Evolutionary conservation across 352 stramenopile genomes (phyloP).

Genomic region (Phytophthora uliginosa): DNA sequence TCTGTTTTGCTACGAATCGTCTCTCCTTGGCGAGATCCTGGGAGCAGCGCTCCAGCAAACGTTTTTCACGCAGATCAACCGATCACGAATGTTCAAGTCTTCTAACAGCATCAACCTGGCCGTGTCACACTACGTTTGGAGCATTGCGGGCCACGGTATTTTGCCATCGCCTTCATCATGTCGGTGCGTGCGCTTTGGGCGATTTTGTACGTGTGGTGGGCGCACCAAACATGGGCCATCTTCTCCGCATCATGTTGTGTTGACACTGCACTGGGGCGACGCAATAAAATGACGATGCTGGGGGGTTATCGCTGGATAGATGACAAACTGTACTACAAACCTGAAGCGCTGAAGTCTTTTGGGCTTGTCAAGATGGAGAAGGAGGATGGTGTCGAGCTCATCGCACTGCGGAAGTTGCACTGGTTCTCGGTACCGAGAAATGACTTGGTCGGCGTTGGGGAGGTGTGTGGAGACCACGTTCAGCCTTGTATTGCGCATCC

Average conservation of each 20-base stretch:
- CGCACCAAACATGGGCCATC: conserved; percentile 15
- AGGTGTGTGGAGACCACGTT: conserved; percentile 8
- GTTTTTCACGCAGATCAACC: conserved; percentile 30
- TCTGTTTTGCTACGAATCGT: conserved; percentile 35
- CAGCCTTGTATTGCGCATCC: conserved; percentile 13
- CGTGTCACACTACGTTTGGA: conserved; percentile 30
- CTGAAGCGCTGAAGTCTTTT: conserved; percentile 23
- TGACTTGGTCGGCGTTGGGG: conserved; percentile 22
- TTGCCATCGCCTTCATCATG: conserved; percentile 21
- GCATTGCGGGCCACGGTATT: conserved; percentile 28
- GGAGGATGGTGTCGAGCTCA: conserved; percentile 9
- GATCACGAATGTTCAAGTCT: not conserved
- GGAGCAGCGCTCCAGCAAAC: conserved; percentile 16
- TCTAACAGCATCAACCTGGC: not conserved
- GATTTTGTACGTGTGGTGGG: conserved; percentile 26
- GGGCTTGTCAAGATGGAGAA: conserved; percentile 26
- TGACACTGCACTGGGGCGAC: conserved; percentile 23
- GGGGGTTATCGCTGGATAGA: conserved; percentile 25
- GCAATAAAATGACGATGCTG: conserved; percentile 37
- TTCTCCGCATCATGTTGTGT: conserved; percentile 20
- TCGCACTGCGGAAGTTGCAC: conserved; percentile 25
- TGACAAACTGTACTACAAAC: conserved; percentile 24
- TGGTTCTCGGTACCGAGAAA: conserved; percentile 22
- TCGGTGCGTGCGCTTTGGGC: conserved; percentile 17
- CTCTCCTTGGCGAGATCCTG: conserved; percentile 32